Percentiles rank a stretch among this genome's conserved stretches.
These are phyloP conservation scores for Ceriops zippeliana DNA, from an alignment of 345 rosid species.

Conservation along the genomic window DNA sequence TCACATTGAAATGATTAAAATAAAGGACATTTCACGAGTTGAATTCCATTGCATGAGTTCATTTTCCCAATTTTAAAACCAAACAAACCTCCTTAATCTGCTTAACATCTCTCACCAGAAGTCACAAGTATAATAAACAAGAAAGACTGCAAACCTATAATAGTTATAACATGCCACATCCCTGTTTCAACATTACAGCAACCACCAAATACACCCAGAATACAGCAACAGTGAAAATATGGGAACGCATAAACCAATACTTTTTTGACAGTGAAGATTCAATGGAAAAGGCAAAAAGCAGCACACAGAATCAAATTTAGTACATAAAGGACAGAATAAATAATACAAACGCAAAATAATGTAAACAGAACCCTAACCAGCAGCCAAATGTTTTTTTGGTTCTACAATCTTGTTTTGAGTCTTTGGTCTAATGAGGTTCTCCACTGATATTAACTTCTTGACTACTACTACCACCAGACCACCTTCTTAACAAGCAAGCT, in stretches of 20 bases:
- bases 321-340: conserved; percentile 25
- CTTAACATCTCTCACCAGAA: too few relatives aligned
- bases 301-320: conserved; percentile 29
- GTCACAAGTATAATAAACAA: too few relatives aligned
- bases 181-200: too few relatives aligned
- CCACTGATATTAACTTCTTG: conserved; percentile 24
- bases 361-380: conserved; percentile 14
- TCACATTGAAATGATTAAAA: too few relatives aligned
- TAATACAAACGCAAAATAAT: conserved; percentile 27
- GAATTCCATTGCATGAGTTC: too few relatives aligned
- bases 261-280: conserved; percentile 27
- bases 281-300: conserved; percentile 27
- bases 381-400: conserved; percentile 1
- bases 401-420: conserved; percentile 2
- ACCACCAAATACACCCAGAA: too few relatives aligned
- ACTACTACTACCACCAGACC: conserved; percentile 46
- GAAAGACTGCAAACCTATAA: too few relatives aligned
- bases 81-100: too few relatives aligned
- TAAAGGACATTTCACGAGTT: too few relatives aligned
- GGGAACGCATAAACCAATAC: not conserved
- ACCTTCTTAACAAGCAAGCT: conserved; percentile 73
- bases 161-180: too few relatives aligned
- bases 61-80: too few relatives aligned
- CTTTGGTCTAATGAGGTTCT: conserved; percentile 14
- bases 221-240: too few relatives aligned